Base-by-base conservation (phyloP, 352 stramenopile genomes). In the Phytophthora pistaciae region DNA sequence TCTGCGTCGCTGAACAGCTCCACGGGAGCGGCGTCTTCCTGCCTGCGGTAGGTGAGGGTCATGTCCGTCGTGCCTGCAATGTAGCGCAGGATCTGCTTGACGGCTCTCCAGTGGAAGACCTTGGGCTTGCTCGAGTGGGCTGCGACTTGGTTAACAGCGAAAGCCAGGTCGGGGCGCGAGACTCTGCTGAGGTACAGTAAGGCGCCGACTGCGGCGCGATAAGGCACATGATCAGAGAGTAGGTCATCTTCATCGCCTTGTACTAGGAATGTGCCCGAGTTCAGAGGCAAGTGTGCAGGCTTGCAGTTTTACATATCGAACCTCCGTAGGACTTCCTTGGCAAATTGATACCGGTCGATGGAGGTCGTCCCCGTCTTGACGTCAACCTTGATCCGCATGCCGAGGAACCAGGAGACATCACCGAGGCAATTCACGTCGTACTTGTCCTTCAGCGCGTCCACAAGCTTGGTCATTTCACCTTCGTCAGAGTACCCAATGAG, bases 371-470 rank as follows among this genome's bases (percentile, higher is more conserved):
- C 20, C 3, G 10, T 14, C 7, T 50, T 25, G 5, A 54, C n/a
- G 25, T 56, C 36, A 7, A 20, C n/a, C 7, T 9, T 31, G 3
- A 67, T 27, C 2, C 50, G 20, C 50, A 67, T 60, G 16, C 60
- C 60, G 5, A 67, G 27, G 13, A 67, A 67, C 60, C 50, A 67
- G 2, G 31, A 48, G 2, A 60, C 13, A 3, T 60, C 38, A 3
- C 60, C 60, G 3, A 67, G 38, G 25, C 54, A 36, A 5, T 67
- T 67, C 36, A 67, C 48, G 13, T 23, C 20, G 11, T 67, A 67
- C 25, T 67, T 67, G 21, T 40, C 16, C 1, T 60, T 50, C 3
- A 60, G 38, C 3, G 6, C 36, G 2, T 14, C 8, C 31, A 66
- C 42, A 5, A 66, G 11, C 25, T 59, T 11, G 3, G 27, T 13